Evolutionary conservation across 331 rosid species (phyloP), one percentile per base, ranked within the genome.

Genomic region (Acacia pycnantha): DNA sequence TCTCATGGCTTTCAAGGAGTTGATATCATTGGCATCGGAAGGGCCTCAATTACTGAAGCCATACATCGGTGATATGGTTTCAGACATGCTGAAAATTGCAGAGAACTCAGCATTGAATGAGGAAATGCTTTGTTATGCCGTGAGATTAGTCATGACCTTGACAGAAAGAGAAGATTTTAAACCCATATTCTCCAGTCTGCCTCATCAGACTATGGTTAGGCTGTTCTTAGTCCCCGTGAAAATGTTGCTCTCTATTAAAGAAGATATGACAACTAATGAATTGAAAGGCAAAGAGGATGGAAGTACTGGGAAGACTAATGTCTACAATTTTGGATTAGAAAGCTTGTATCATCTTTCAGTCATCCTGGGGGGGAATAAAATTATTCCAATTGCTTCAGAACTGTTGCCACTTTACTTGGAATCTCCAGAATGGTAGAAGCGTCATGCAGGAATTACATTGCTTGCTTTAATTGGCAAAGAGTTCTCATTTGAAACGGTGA

Each of bases 401-500:
- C 10, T 70, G 33, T 73, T 85, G 71, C 40, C 19, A 21, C 27
- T 33, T 67, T 83, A 68, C 51, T 77, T 85, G 73, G 88, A 82
- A 43, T 48, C 79, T 18, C 26, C 48, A 2, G 80, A 85, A 0
- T 88, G 90, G 88, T 81, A 82, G 78, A 56, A 41, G 84, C 85
- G 90, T 21, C 87, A 61, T 43, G 85, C 88, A 53, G 88, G 88
- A 51, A 85, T 85, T 31, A 68, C 78, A 24, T 14, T 88, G 77
- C 88, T 88, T 19, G 59, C 51, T 58, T 69, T 73, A 4, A n/a
- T 85, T 11, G 82, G 84, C 1, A 78, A 74, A 77, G 82, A 82
- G 47, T 77, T 72, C 84, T 85, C 90, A 2, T 86, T 85, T 70
- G 87, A 85, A 82, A 82, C 84, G 90, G 88, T 88, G 82, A 77